A percentile compares a stretch with the other conserved stretches of the same genome.
Conservation (phyloP, 2,329 filamentous ascomycete genomes). For the Xylaria sp. region DNA sequence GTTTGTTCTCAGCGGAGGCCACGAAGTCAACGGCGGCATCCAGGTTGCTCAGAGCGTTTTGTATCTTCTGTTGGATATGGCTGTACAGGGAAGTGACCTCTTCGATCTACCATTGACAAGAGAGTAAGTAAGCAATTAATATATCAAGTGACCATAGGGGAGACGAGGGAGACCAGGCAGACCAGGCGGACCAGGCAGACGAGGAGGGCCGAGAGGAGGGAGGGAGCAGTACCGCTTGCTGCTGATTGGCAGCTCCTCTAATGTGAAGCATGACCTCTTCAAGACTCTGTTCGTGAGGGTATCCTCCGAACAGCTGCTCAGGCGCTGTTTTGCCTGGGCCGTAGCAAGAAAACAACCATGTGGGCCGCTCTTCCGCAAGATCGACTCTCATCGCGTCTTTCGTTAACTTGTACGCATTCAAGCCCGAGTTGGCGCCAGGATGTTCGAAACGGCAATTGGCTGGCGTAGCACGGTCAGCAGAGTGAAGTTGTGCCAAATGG, state of each 20-base stretch:
- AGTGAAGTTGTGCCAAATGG: background rate
- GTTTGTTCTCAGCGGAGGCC: conserved; percentile 58
- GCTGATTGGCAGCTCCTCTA: conserved; percentile 35
- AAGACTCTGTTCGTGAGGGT: conserved; percentile 73
- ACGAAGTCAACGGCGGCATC: conserved; percentile 69
- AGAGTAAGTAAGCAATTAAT: conserved; percentile 1
- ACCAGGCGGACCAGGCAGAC: too few relatives aligned
- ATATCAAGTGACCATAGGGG: too few relatives aligned
- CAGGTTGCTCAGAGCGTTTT: conserved; percentile 62
- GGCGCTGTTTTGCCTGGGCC: conserved; percentile 72
- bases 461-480: conserved; percentile 27
- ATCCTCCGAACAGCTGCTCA: conserved; percentile 76
- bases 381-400: conserved; percentile 59
- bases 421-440: conserved; percentile 36
- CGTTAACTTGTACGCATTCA: conserved; percentile 47
- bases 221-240: conserved; percentile 39
- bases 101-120: conserved; percentile 42
- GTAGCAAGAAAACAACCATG: conserved; percentile 85
- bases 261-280: conserved; percentile 83
- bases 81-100: conserved; percentile 57
- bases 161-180: too few relatives aligned
- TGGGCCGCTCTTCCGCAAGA: conserved; percentile 63
- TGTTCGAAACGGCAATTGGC: conserved; percentile 53
- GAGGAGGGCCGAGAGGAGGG: background rate
- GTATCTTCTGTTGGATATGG: conserved; percentile 65